A percentile compares a stretch with the other conserved stretches of the same genome.
These are phyloP conservation scores for Suillus bovinus DNA, from an alignment of 768 basidiomycete species.

Conservation along the genomic window DNA sequence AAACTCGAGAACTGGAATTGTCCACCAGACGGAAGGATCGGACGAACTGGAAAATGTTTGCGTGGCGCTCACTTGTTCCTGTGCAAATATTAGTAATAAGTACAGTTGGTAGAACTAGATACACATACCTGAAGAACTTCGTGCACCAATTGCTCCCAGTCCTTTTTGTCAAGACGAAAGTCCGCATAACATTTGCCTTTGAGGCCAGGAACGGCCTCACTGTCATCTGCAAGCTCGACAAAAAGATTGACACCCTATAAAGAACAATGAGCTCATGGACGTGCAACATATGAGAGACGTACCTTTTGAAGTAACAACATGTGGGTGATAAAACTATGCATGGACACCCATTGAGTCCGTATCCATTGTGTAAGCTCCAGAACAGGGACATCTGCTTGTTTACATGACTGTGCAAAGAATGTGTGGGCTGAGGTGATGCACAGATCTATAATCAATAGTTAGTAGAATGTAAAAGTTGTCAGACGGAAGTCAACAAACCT, in stretches of 20 bases:
- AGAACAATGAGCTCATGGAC: neutral
- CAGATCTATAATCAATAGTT: neutral
- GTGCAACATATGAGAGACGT: neutral
- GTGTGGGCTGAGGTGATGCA: neutral
- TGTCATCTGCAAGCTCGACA: conserved; percentile 22
- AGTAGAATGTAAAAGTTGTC: neutral
- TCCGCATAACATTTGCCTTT: conserved; percentile 26
- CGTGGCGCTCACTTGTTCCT: neutral
- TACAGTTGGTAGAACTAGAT: neutral
- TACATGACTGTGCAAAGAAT: neutral
- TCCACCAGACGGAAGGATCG: neutral
- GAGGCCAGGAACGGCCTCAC: conserved; percentile 23
- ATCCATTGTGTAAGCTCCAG: neutral
- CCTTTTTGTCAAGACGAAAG: conserved; percentile 19
- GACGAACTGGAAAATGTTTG: neutral
- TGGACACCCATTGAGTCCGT: neutral
- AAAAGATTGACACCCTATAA: conserved; percentile 14
- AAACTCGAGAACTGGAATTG: neutral
- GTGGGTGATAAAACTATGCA: neutral
- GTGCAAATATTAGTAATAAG: neutral
- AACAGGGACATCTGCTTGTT: neutral
- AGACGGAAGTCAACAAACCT: neutral
- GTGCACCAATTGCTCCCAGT: conserved; percentile 28
- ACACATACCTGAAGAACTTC: conserved; percentile 23
- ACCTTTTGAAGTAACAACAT: neutral